Evolutionary conservation across 73 alveolate genomes (phyloP).

Genomic region (Paraurostyla sp.): DNA sequence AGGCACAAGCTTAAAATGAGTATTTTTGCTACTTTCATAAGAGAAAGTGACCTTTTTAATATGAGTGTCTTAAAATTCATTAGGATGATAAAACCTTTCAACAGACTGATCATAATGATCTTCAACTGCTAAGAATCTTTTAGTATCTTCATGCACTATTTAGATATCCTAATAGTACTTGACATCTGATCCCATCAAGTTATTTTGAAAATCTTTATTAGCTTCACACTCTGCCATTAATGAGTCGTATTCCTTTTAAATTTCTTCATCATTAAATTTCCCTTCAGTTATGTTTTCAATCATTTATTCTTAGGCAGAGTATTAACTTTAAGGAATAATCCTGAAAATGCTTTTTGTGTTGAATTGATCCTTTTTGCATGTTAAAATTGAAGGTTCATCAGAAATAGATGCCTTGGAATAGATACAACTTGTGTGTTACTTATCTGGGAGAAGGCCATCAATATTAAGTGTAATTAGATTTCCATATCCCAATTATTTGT

Average conservation of each 20-base stretch:
- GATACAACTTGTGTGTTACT: too few relatives aligned
- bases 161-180: constrained; percentile 2
- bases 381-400: not conserved
- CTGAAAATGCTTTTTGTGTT: constrained; percentile 5
- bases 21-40: not conserved
- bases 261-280: not conserved
- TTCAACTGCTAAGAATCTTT: constrained; percentile 10
- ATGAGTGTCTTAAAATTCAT: not conserved
- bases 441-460: too few relatives aligned
- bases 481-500: too few relatives aligned
- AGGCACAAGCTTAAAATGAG: constrained; percentile 26
- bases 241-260: constrained; percentile 3
- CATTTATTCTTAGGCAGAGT: not conserved
- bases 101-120: not conserved
- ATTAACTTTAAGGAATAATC: not conserved
- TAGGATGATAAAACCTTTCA: not conserved
- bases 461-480: too few relatives aligned
- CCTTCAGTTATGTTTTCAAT: not conserved
- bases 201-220: not conserved
- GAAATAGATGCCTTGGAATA: constrained; percentile 19
- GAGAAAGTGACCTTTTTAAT: not conserved
- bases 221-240: constrained; percentile 11
- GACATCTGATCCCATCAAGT: constrained; percentile 33
- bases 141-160: constrained; percentile 31
- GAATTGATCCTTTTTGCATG: not conserved